Evolutionary conservation across 441 rosid genomes (phyloP), one percentile per base, ranked within the genome.

Genomic region (Macaranga tanarius): DNA sequence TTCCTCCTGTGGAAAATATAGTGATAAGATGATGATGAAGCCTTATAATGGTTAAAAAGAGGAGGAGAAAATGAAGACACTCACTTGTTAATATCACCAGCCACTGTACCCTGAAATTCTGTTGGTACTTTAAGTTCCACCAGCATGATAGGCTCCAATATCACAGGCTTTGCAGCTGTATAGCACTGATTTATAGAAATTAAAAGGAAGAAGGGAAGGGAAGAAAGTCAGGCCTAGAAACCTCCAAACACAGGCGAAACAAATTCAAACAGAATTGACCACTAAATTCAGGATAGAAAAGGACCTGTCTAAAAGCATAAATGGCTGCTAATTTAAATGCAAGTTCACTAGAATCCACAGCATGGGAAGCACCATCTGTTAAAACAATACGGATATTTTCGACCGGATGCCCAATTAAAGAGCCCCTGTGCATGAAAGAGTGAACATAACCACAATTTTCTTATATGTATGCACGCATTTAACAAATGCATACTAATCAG

Each of bases 311-410:
- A 74, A 95, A 95, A 72, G 98, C 99, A 80, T 95, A 95, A 69
- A 95, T 95, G 73, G 99, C 75, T 48, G 98, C 98, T 74, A 95
- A 83, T 76, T 95, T 95, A 83, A 95, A 95, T 17, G 99, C 98
- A 78, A 95, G 95, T 78, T 95, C 98, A 80, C 99, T 95, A 54
- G 98, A 95, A 88, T 95, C 98, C 74, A 95, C 98, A 0, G 94
- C 84, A 79, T 95, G 98, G 17, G 99, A 86, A 65, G 96, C 95
- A 70, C 99, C 99, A 72, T 95, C 99, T 3, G 94, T 91, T 67
- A 95, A 83, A 70, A 84, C 95, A 79, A 93, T 79, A 1, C 96
- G 90, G 17, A 93, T 52, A 81, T 90, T 89, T 85, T 93, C 98
- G 19, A 91, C 97, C 3, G 99, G 99, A 82, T 93, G 96, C 68